These are phyloP conservation scores for Irpex sp. DNA, from an alignment of 1,284 basidiomycete genomes.

Conservation along the genomic window DNA sequence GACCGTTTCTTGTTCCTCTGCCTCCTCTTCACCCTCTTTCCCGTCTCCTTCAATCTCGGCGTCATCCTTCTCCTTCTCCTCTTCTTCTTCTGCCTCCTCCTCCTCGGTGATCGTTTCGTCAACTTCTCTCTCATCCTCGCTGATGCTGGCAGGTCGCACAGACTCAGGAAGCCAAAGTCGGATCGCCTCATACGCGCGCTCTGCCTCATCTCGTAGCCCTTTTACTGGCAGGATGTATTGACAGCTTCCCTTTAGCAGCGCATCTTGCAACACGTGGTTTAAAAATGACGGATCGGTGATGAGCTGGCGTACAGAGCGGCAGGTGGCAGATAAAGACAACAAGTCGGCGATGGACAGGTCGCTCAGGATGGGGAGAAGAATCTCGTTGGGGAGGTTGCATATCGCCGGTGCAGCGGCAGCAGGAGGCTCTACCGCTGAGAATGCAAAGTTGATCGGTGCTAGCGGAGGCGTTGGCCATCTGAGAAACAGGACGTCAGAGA, in stretches of 20 bases:
- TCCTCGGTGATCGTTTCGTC: not conserved
- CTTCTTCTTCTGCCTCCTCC: not conserved
- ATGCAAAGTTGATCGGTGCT: not conserved
- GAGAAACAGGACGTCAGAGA: not conserved
- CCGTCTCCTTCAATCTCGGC: too few species aligned
- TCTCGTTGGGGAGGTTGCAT: slow-evolving; percentile 8
- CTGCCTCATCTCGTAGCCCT: slow-evolving; percentile 1
- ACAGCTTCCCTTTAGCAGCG: slow-evolving; percentile 4
- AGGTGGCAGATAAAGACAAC: slow-evolving; percentile 2
- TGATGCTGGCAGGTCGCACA: not conserved
- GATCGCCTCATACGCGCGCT: slow-evolving; percentile 5
- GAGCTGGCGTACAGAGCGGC: slow-evolving; percentile 4
- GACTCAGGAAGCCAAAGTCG: slow-evolving; percentile 8
- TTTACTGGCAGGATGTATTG: slow-evolving; percentile 9
- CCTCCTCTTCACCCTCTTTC: not conserved
- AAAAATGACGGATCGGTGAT: slow-evolving; percentile 7
- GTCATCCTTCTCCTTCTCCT: not conserved
- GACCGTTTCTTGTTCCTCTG: not conserved
- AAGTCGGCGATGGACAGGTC: slow-evolving; percentile 3
- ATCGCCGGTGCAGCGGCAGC: not conserved
- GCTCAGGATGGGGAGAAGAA: slow-evolving; percentile 9
- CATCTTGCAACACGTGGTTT: slow-evolving; percentile 6
- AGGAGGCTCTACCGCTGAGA: not conserved
- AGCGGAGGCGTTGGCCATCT: slow-evolving; percentile 1
- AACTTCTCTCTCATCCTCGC: not conserved